Evolutionary conservation across 441 rosid genomes (phyloP).

Genomic region (Iberis amara): DNA sequence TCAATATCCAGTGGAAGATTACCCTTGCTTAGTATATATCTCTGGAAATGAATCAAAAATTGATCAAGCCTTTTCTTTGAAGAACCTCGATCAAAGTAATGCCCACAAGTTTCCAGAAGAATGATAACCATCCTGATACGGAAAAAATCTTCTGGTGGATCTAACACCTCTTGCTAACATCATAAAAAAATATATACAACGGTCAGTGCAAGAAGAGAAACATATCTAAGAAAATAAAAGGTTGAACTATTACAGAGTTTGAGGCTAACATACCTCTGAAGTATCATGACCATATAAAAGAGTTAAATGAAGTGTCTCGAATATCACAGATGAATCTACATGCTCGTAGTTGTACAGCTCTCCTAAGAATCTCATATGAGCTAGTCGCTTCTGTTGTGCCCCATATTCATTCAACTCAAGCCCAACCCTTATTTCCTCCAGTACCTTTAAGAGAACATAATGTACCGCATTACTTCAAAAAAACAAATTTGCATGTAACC

Average conservation of each 20-base stretch:
- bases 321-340: slow-evolving; percentile 94
- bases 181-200: slow-evolving; percentile 24
- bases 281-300: slow-evolving; percentile 78
- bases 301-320: slow-evolving; percentile 84
- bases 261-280: slow-evolving; percentile 55
- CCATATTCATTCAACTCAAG: slow-evolving; percentile 91
- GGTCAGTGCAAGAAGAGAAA: slow-evolving; percentile 13
- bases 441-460: slow-evolving; percentile 50
- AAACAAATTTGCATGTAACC: slow-evolving; percentile 5
- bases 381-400: slow-evolving; percentile 96
- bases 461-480: slow-evolving; percentile 12
- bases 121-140: slow-evolving; percentile 88
- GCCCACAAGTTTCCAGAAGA: slow-evolving; percentile 96
- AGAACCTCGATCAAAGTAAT: slow-evolving; percentile 95
- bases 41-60: slow-evolving; percentile 86
- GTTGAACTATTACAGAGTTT: neutral
- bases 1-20: slow-evolving; percentile 80
- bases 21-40: slow-evolving; percentile 86
- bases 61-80: slow-evolving; percentile 94
- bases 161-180: slow-evolving; percentile 76
- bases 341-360: slow-evolving; percentile 97
- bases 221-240: neutral
- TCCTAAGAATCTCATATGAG: slow-evolving; percentile 94
- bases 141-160: slow-evolving; percentile 97
- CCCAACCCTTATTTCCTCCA: slow-evolving; percentile 98